phyloP scores from a whole-genome alignment of 768 basidiomycete species.

The Lactifluus rugatus region DNA sequence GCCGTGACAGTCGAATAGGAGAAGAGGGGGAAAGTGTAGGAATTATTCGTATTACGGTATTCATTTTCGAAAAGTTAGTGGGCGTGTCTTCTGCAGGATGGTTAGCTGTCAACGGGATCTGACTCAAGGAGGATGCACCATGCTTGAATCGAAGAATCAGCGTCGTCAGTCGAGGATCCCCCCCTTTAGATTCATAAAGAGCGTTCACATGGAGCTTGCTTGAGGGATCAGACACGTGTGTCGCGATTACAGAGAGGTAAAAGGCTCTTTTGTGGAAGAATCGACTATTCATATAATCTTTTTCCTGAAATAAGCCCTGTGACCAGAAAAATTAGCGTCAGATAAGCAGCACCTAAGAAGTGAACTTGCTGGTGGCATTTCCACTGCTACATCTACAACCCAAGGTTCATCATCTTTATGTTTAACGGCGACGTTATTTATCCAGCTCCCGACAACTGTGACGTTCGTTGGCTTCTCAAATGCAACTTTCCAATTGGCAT shows the following conservation, averaged over 20 bases:
- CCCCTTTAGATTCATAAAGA: constrained; percentile 45
- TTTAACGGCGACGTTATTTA: constrained; percentile 65
- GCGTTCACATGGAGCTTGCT: constrained; percentile 46
- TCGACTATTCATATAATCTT: constrained; percentile 82
- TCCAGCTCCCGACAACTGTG: constrained; percentile 79
- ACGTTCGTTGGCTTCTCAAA: constrained; percentile 74
- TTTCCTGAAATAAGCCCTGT: constrained; percentile 84
- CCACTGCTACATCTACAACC: constrained; percentile 69
- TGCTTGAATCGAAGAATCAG: constrained; percentile 49
- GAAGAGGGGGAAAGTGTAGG: constrained; percentile 50
- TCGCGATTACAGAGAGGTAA: constrained; percentile 74
- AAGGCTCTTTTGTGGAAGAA: constrained; percentile 90
- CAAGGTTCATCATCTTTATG: constrained; percentile 55
- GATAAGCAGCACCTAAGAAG: not conserved
- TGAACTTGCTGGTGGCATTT: constrained; percentile 67
- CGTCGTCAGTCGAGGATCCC: constrained; percentile 57
- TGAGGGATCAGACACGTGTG: constrained; percentile 40
- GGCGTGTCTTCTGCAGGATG: constrained; percentile 36
- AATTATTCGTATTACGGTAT: constrained; percentile 64
- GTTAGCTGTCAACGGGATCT: not conserved
- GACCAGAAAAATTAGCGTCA: not conserved
- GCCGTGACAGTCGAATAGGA: constrained; percentile 54
- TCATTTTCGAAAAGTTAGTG: constrained; percentile 55
- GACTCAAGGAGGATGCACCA: constrained; percentile 29
- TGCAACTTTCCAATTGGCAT: constrained; percentile 81